Base-by-base conservation (phyloP, 495 filamentous ascomycete genomes). In the Parathielavia appendiculata region DNA sequence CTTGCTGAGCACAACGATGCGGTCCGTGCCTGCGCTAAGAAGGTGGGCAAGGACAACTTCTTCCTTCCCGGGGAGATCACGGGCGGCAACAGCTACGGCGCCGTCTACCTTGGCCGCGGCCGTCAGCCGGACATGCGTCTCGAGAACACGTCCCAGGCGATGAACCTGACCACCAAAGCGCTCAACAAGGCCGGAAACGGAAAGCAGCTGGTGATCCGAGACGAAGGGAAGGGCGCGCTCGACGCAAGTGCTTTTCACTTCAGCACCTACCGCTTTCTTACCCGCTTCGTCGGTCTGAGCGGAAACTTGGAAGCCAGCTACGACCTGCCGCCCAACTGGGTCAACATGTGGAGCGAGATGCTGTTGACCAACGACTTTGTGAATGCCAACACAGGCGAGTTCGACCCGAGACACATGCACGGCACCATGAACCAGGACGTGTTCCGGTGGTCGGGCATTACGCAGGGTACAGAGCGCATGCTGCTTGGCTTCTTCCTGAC, bases 161-260 rank as follows among this genome's bases (percentile, higher is more conserved):
- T 10, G 77, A 78, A 0, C 70, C 82, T 50, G 61, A 63, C 2
- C 22, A 17, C 17, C 11, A 11, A 26, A 69, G 80, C 65, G 41
- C 39, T 3, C 3, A 6, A 20, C 5, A 40, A 35, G 16, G 12
- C 35, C 36, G 16, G 62, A 75, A 35, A 63, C 73, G 1, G 63
- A 71, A 11, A n/a, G 41, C 26, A n/a, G n/a, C 78, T 75, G 47
- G 87, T 84, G 63, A 63, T 89, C 53, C 85, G 86, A 12, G 77
- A 80, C 12, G 44, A 70, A 39, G 79, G 78, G 12, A 71, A 84
- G 30, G 76, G 74, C 51, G 86, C 82, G 0, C 76, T 88, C 13
- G 86, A 89, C 63, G 83, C 71, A n/a, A 81, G 79, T 34, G 86
- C 86, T 22, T 89, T 89, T 57, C 84, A 87, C 65, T 89, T 89